Percentiles rank a stretch among this genome's conserved stretches.
These are phyloP conservation scores for Saururus chinensis DNA, from an alignment of 164 flowering plant species.

Conservation along the genomic window DNA sequence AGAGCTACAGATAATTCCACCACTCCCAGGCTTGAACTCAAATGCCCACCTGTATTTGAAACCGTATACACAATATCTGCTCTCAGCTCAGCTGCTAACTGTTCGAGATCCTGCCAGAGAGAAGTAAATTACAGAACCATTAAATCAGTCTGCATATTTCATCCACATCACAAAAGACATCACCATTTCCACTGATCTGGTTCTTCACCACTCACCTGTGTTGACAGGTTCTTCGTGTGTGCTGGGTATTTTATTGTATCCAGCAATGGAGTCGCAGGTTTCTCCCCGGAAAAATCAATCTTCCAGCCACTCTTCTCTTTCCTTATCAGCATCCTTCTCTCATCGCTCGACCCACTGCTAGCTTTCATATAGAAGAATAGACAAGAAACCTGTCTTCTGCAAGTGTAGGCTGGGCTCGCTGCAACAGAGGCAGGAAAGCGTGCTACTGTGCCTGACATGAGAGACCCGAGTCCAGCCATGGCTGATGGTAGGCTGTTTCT, in stretches of 20 bases:
- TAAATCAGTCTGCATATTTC: no score
- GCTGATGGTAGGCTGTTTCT: neutral
- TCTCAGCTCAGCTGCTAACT: slow-evolving; percentile 72
- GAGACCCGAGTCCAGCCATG: slow-evolving; percentile 25
- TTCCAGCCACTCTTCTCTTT: slow-evolving; percentile 39
- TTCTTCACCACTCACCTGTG: slow-evolving; percentile 22
- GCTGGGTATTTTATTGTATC: slow-evolving; percentile 72
- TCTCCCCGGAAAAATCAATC: slow-evolving; percentile 53
- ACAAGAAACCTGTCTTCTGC: slow-evolving; percentile 24
- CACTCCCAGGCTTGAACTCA: slow-evolving; percentile 80
- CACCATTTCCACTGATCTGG: no score
- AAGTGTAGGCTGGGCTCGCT: slow-evolving; percentile 9
- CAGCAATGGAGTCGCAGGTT: slow-evolving; percentile 70
- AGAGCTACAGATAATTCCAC: slow-evolving; percentile 81
- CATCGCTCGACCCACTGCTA: slow-evolving; percentile 23
- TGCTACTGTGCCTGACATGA: slow-evolving; percentile 7
- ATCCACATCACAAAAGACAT: no score
- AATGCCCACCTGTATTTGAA: slow-evolving; percentile 78
- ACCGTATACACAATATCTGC: slow-evolving; percentile 66
- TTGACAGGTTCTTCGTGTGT: slow-evolving; percentile 77
- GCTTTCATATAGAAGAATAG: slow-evolving; percentile 24
- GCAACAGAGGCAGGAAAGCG: slow-evolving; percentile 8
- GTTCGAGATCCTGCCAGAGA: slow-evolving; percentile 62
- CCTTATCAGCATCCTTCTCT: slow-evolving; percentile 22
- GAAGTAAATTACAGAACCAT: neutral